Evolutionary conservation across 106 monocot species (phyloP).

Genomic region (Iris macrosiphon): DNA sequence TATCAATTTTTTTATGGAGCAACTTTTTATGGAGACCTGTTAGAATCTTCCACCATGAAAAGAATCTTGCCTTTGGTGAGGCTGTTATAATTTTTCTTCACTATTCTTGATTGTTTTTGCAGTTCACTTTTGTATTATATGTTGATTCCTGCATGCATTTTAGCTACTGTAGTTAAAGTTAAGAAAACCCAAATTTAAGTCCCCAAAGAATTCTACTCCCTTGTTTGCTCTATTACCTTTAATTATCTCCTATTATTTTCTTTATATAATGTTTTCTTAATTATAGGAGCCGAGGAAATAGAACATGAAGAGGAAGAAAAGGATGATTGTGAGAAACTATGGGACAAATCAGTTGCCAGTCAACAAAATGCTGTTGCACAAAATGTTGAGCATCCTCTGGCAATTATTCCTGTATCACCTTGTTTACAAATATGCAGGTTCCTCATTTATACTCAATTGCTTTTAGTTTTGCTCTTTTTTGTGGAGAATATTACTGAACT

Average conservation of each 20-base stretch:
- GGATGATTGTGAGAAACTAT: slow-evolving; percentile 29
- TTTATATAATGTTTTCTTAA: slow-evolving; percentile 2
- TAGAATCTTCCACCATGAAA: too few relatives aligned
- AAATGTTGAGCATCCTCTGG: slow-evolving; percentile 16
- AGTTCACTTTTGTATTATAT: too few relatives aligned
- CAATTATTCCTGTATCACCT: slow-evolving; percentile 35
- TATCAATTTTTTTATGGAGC: too few relatives aligned
- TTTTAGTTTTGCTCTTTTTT: neutral
- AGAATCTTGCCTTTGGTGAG: too few relatives aligned
- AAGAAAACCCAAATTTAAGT: too few relatives aligned
- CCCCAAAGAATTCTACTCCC: too few relatives aligned
- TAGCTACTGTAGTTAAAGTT: too few relatives aligned
- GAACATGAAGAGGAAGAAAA: slow-evolving; percentile 37
- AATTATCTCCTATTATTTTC: neutral
- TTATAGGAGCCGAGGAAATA: slow-evolving; percentile 34
- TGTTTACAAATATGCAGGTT: slow-evolving; percentile 50
- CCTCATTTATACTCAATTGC: neutral
- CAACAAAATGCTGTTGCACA: slow-evolving; percentile 31
- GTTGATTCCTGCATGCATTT: too few relatives aligned
- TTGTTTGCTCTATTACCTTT: neutral
- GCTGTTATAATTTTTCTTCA: too few relatives aligned
- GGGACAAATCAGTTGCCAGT: slow-evolving; percentile 22
- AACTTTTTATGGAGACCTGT: too few relatives aligned
- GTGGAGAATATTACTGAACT: neutral
- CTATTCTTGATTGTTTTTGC: too few relatives aligned